phyloP scores from a whole-genome alignment of 2,329 filamentous ascomycete genomes.

The Arthrobotrys pseudoclavata region DNA sequence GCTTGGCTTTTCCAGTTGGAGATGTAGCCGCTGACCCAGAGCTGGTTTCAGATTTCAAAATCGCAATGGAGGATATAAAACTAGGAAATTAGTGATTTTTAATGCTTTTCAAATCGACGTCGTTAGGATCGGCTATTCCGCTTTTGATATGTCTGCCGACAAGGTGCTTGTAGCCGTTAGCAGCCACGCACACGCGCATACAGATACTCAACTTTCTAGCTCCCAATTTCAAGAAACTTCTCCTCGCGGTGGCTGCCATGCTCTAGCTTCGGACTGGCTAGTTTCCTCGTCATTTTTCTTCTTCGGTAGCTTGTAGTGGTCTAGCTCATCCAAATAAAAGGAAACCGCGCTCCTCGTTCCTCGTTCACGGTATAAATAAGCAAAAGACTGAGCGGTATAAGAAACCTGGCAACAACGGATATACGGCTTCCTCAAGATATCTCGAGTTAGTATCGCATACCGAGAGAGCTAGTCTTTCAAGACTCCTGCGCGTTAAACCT shows the following conservation, averaged over 20 bases:
- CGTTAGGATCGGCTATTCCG: constrained; percentile 19
- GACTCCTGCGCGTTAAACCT: neutral
- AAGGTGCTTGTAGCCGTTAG: constrained; percentile 12
- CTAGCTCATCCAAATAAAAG: neutral
- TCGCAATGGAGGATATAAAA: constrained; percentile 12
- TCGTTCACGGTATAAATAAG: neutral
- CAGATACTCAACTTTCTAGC: constrained; percentile 7
- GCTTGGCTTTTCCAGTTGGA: constrained; percentile 11
- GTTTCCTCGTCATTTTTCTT: neutral
- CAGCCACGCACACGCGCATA: constrained; percentile 11
- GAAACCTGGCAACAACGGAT: neutral
- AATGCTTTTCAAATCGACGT: neutral
- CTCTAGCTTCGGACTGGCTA: neutral
- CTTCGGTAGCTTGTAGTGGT: neutral
- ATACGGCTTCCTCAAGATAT: neutral
- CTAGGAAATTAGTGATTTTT: constrained; percentile 16
- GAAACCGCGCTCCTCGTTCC: neutral
- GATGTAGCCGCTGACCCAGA: neutral
- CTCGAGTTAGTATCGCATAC: neutral
- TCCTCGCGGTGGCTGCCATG: neutral
- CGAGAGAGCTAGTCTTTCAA: neutral
- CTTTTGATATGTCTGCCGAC: neutral
- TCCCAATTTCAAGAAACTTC: constrained; percentile 3
- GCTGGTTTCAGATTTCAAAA: constrained; percentile 6
- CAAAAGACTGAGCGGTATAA: neutral